A percentile compares a stretch with the other conserved stretches of the same genome.
Evolutionary conservation across 371 early-diverging fungal species (phyloP).

Genomic region (Mucor lusitanicus): DNA sequence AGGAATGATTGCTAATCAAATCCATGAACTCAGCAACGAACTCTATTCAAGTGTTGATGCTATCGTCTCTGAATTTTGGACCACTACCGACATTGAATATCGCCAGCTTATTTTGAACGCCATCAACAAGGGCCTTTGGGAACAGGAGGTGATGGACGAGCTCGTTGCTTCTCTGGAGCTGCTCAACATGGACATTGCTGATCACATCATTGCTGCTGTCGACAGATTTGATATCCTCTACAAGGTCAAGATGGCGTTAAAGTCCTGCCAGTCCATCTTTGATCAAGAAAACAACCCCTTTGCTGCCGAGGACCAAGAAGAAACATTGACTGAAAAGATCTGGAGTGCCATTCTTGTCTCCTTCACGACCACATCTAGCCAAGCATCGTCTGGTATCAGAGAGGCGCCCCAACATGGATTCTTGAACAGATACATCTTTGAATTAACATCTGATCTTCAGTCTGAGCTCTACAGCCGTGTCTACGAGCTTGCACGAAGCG

Average conservation of each 20-base stretch:
- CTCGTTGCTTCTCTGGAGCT: slow-evolving; percentile 7
- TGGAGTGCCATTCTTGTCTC: slow-evolving; percentile 13
- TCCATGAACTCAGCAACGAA: slow-evolving; percentile 22
- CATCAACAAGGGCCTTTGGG: slow-evolving; percentile 7
- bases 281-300: neutral
- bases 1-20: slow-evolving; percentile 29
- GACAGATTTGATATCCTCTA: slow-evolving; percentile 8
- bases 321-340: slow-evolving; percentile 4
- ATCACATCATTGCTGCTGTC: slow-evolving; percentile 5
- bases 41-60: slow-evolving; percentile 10
- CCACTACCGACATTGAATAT: slow-evolving; percentile 3
- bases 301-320: neutral
- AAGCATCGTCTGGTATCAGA: neutral
- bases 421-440: slow-evolving; percentile 11
- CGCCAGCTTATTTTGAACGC: slow-evolving; percentile 10
- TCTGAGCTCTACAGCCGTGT: slow-evolving; percentile 16
- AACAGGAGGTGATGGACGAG: slow-evolving; percentile 12
- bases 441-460: slow-evolving; percentile 17
- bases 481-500: slow-evolving; percentile 12
- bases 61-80: slow-evolving; percentile 9
- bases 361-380: neutral
- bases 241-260: slow-evolving; percentile 1
- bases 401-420: slow-evolving; percentile 7
- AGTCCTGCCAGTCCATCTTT: slow-evolving; percentile 16
- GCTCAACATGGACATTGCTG: slow-evolving; percentile 21